These are phyloP conservation scores for Waltergamsia citrina DNA, from an alignment of 2,329 filamentous ascomycete species.

Conservation along the genomic window DNA sequence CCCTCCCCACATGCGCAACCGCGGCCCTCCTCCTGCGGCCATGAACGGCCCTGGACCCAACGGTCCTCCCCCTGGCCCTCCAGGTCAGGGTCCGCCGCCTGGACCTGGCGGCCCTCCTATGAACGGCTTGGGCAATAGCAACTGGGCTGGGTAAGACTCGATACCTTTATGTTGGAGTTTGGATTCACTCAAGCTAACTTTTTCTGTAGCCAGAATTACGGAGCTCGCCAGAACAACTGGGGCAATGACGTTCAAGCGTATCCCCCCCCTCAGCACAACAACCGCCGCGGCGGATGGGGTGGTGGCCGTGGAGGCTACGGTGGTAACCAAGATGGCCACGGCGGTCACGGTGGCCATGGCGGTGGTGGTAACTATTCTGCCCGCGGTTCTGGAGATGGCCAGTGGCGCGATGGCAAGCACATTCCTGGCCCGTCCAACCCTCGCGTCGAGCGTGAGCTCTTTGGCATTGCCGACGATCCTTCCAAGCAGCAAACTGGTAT, in stretches of 20 bases:
- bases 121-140: slow-evolving; percentile 51
- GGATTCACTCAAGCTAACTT: slow-evolving; percentile 10
- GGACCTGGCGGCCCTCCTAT: slow-evolving; percentile 12
- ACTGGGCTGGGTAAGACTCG: slow-evolving; percentile 50
- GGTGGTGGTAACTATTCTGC: slow-evolving; percentile 44
- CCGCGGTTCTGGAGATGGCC: slow-evolving; percentile 85
- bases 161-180: not conserved
- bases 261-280: slow-evolving; percentile 14
- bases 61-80: slow-evolving; percentile 9
- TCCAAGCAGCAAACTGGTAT: slow-evolving; percentile 95
- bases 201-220: slow-evolving; percentile 15
- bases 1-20: slow-evolving; percentile 70
- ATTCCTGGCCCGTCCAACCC: slow-evolving; percentile 80
- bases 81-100: slow-evolving; percentile 8
- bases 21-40: slow-evolving; percentile 30
- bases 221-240: slow-evolving; percentile 24
- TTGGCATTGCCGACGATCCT: slow-evolving; percentile 83
- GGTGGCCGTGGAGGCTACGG: slow-evolving; percentile 25
- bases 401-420: slow-evolving; percentile 97
- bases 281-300: slow-evolving; percentile 21
- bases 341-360: slow-evolving; percentile 25
- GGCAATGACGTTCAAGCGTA: slow-evolving; percentile 15
- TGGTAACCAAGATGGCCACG: slow-evolving; percentile 25
- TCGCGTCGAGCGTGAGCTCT: slow-evolving; percentile 90
- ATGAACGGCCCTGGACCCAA: slow-evolving; percentile 21